These are phyloP conservation scores for Amoebophrya sp. DNA, from an alignment of 169 alveolate genomes.

Conservation along the genomic window DNA sequence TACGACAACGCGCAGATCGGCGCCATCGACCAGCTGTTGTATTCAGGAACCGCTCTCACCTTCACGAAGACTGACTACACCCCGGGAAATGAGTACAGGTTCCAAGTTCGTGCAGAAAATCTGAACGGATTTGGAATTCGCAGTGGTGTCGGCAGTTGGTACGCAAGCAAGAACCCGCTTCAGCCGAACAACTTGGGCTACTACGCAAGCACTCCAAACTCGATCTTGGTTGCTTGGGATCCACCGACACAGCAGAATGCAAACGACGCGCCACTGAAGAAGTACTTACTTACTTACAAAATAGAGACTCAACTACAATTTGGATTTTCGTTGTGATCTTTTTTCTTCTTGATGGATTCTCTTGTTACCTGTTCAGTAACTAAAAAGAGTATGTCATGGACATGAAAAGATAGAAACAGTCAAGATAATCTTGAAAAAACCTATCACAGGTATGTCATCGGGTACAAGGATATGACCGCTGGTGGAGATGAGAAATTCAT, in stretches of 20 bases:
- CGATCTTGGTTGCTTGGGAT: not conserved
- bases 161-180: not conserved
- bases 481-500: not conserved
- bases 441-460: too few relatives aligned
- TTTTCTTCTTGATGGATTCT: too few relatives aligned
- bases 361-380: too few relatives aligned
- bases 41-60: not conserved
- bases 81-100: not conserved
- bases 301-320: too few relatives aligned
- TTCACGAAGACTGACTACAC: not conserved
- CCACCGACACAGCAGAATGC: not conserved
- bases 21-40: conserved; percentile 22
- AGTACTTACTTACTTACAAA: too few relatives aligned
- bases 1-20: not conserved
- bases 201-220: not conserved
- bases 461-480: not conserved
- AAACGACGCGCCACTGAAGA: conserved; percentile 19
- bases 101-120: not conserved
- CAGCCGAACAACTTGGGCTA: not conserved
- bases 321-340: too few relatives aligned
- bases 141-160: not conserved
- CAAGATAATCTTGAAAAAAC: too few relatives aligned
- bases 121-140: conserved; percentile 4
- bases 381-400: too few relatives aligned
- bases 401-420: too few relatives aligned